Base-by-base conservation (phyloP, 1,139 yeast genomes). In the Nakaseomyces delphensis region DNA sequence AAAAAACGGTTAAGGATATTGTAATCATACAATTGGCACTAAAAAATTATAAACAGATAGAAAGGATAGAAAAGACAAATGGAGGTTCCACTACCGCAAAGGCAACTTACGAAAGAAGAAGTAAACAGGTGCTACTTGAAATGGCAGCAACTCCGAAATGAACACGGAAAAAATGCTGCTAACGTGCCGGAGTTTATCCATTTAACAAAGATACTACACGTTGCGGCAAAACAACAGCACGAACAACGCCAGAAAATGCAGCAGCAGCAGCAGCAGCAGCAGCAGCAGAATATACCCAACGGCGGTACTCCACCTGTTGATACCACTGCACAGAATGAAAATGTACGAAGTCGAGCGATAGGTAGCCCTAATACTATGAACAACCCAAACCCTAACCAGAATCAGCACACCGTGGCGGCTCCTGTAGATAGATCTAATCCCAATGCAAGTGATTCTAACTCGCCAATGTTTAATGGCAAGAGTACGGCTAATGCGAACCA, bases 151-250 rank as follows among this genome's bases (percentile, higher is more conserved):
- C 64, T 79, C 50, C 70, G 76, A 45, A 69, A 69, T 43, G 81
- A 78, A 54, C 76, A 68, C 53, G 83, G 84, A n/a, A 82, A 77
- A 38, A 76, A 72, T 49, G 84, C 79, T 1, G 70, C 70, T 9
- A 74, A 73, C 48, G 75, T 76, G 27, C 79, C 79, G 13, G 84
- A 79, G 60, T 79, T 74, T 57, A 69, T 73, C 36, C 78, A 75
- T 48, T 68, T 77, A 51, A 74, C 79, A 33, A 77, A 72, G 51
- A 65, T 76, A 42, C 65, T 78, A 47, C 74, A 74, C 53, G 69
- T 66, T 41, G 73, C 78, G 45, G 79, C 78, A 38, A 69, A 64
- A 44, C 73, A 69, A 45, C 73, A 69, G 55, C 37, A 33, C 8
- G 37, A 33, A 33, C 73, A 69, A 45, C 73, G 68, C 55, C 69